These are phyloP conservation scores for Leccinum subrobustum DNA, from an alignment of 1,284 basidiomycete species.

Conservation along the genomic window DNA sequence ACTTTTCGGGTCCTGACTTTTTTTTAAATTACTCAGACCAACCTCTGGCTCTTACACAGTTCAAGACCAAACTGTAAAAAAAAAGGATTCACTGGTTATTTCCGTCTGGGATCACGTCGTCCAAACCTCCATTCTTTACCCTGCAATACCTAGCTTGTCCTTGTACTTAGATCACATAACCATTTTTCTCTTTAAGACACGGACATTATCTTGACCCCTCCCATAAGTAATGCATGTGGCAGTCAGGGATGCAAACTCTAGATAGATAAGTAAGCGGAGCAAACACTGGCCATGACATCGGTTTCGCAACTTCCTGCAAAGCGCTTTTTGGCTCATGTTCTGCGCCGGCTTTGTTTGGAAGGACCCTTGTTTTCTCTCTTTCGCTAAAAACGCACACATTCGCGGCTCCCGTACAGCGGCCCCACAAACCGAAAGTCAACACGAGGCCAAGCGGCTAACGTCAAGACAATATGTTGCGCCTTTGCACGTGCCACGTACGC, in stretches of 20 bases:
- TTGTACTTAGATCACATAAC: not conserved
- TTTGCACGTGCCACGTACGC: not conserved
- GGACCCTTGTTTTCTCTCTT: not conserved
- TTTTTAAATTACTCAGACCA: conserved; percentile 24
- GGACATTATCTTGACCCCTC: not conserved
- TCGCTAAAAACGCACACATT: not conserved
- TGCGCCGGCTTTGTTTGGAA: not conserved
- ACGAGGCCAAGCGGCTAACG: not conserved
- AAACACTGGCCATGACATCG: not conserved
- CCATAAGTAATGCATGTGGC: conserved; percentile 4
- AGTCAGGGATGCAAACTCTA: not conserved
- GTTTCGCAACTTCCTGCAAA: not conserved
- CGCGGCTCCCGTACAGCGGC: not conserved
- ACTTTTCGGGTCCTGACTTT: conserved; percentile 1
- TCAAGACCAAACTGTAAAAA: conserved; percentile 25
- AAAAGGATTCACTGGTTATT: not conserved
- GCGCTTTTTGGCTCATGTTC: not conserved
- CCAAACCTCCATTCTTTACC: not conserved
- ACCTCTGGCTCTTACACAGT: conserved; percentile 32
- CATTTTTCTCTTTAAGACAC: not conserved
- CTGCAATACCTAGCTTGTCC: not conserved
- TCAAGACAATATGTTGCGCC: not conserved
- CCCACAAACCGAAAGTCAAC: not conserved
- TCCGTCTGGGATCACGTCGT: not conserved
- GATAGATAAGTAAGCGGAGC: not conserved